Evolutionary conservation across 192 early-diverging fungal genomes (phyloP).

Genomic region (Mortierella hygrophila): DNA sequence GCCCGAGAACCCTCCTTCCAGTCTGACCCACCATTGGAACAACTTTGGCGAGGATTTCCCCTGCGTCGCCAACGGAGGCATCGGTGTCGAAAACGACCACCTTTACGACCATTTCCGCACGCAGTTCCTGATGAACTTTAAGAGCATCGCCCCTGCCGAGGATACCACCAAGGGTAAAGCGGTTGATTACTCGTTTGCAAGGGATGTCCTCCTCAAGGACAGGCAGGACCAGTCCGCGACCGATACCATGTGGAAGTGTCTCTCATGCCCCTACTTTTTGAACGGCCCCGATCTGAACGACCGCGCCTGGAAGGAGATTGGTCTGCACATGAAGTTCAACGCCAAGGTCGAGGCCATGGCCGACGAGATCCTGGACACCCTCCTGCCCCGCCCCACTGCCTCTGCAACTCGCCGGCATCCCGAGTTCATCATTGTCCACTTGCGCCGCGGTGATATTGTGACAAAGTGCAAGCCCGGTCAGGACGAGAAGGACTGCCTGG

Average conservation of each 20-base stretch:
- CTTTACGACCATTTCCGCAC: conserved; percentile 50
- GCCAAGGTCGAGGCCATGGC: conserved; percentile 37
- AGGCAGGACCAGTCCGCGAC: neutral
- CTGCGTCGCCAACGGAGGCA: conserved; percentile 40
- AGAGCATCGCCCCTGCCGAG: neutral
- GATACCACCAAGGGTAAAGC: conserved; percentile 21
- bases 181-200: conserved; percentile 12
- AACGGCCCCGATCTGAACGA: neutral
- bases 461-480: conserved; percentile 43
- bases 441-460: conserved; percentile 52
- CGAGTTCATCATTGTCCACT: conserved; percentile 48
- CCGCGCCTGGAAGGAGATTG: conserved; percentile 41
- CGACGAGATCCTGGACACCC: conserved; percentile 34
- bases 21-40: conserved; percentile 21
- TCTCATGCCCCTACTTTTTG: conserved; percentile 47
- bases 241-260: conserved; percentile 41
- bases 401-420: conserved; percentile 25
- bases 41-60: conserved; percentile 37
- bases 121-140: conserved; percentile 50
- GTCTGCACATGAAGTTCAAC: conserved; percentile 35
- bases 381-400: neutral
- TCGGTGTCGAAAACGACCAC: conserved; percentile 37
- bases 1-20: conserved; percentile 13
- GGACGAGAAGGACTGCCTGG: conserved; percentile 36
- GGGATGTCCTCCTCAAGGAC: conserved; percentile 41